phyloP scores from a whole-genome alignment of 2,329 filamentous ascomycete genomes.

The Talaromyces sp. region DNA sequence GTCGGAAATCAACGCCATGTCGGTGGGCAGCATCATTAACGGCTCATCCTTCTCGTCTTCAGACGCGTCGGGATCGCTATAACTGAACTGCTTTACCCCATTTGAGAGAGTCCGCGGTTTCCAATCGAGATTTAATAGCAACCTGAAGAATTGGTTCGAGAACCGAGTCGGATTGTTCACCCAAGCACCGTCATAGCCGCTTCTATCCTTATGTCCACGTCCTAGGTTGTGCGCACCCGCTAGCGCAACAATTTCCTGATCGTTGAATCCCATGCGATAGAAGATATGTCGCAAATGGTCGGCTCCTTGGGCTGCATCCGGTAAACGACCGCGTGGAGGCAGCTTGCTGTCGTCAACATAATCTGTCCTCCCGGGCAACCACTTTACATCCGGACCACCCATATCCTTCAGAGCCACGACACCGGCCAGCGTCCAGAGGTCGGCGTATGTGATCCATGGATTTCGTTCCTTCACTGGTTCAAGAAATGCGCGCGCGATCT shows the following conservation, averaged over 20 bases:
- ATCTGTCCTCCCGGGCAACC: constrained; percentile 57
- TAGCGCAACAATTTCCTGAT: constrained; percentile 56
- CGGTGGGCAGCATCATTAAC: constrained; percentile 63
- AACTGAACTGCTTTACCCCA: constrained; percentile 55
- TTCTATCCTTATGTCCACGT: constrained; percentile 52
- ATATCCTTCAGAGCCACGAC: constrained; percentile 56
- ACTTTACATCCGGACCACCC: constrained; percentile 55
- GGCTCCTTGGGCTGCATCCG: constrained; percentile 50
- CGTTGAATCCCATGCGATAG: constrained; percentile 57
- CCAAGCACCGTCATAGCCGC: constrained; percentile 56
- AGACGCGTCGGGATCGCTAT: constrained; percentile 51
- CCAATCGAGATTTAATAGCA: constrained; percentile 51
- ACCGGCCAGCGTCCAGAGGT: constrained; percentile 61
- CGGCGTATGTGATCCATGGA: constrained; percentile 61
- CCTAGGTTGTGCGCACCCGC: constrained; percentile 54
- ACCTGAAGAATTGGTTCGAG: constrained; percentile 54
- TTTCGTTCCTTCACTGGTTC: constrained; percentile 57
- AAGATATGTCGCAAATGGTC: constrained; percentile 55
- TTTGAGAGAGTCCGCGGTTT: constrained; percentile 50
- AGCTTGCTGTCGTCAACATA: constrained; percentile 57
- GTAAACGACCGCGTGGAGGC: constrained; percentile 54
- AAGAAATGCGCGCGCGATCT: constrained; percentile 59
- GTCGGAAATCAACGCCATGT: constrained; percentile 55
- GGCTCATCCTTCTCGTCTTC: constrained; percentile 45
- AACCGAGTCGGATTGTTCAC: constrained; percentile 56